Evolutionary conservation across 2,329 filamentous ascomycete genomes (phyloP), one percentile per base, ranked within the genome.

Genomic region (Beauveria bassiana): DNA sequence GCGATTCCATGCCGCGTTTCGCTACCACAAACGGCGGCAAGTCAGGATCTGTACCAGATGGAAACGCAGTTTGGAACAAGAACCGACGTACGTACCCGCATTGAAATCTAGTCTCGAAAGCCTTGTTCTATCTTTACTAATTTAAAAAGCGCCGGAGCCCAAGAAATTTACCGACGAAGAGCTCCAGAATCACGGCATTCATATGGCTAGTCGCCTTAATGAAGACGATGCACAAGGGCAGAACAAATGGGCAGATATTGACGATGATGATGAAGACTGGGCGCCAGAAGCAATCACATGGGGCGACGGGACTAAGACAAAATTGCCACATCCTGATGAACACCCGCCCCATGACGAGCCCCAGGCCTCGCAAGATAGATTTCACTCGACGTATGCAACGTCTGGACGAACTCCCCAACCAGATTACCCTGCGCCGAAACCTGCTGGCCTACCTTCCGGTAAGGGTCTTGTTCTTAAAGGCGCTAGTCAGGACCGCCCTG

Each of bases 91-190:
- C 72, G 87, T 78, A 40, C 8, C 16, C 38, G 2, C 3, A 22
- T 3, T 31, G 9, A 16, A 9, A 28, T 6, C 5, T 3, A 22
- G 7, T 6, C 9, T 22, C 18, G 5, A 50, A 28, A 16, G 2
- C 5, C 6, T 6, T 12, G 10, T 16, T 43, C 58, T 31, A 46
- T 38, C 53, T 57, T 64, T 63, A 65, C 70, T 74, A 68, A 72
- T 67, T 16, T 22, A 18, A 59, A 7, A 82, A 59, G 81, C 82
- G 7, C 86, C 88, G 7, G 89, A 91, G 63, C 86, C 88, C 5
- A 91, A 91, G 72, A 90, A 92, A 70, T 86, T 92, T 63, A 93
- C 91, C 4, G 91, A 96, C 68, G 91, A 96, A 71, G 91, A 96
- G 71, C 80, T 96, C 69, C 89, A 91, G 72, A 90, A 91, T 71